Evolutionary conservation across 805 yeast species (phyloP).

Genomic region (Metschnikowia shivogae): DNA sequence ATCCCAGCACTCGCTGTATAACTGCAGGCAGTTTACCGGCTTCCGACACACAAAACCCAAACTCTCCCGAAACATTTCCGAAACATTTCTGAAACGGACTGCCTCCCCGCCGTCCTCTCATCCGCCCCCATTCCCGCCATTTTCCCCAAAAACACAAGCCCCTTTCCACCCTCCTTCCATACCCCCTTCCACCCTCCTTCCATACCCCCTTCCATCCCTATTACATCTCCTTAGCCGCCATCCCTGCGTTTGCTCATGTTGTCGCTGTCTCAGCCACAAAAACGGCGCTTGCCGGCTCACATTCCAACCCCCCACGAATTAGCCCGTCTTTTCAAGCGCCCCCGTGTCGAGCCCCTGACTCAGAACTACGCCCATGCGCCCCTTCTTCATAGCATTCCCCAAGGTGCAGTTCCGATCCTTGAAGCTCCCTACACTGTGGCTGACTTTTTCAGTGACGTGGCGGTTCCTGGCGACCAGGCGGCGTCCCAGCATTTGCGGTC

Average conservation of each 20-base stretch:
- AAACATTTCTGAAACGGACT: background rate
- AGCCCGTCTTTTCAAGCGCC: constrained; percentile 14
- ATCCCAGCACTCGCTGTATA: background rate
- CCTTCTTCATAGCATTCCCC: constrained; percentile 34
- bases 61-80: background rate
- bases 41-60: background rate
- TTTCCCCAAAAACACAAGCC: background rate
- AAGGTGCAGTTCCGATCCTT: constrained; percentile 34
- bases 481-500: constrained; percentile 22
- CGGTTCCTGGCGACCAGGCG: constrained; percentile 13
- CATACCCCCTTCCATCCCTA: background rate
- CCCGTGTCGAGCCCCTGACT: constrained; percentile 1
- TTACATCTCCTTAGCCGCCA: background rate
- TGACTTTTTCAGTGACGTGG: constrained; percentile 37
- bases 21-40: background rate
- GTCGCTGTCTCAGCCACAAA: constrained; percentile 7
- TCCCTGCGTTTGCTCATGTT: background rate
- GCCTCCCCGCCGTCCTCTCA: constrained; percentile 9
- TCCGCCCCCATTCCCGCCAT: constrained; percentile 12
- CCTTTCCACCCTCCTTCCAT: too few relatives aligned
- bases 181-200: background rate
- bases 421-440: constrained; percentile 24
- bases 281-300: constrained; percentile 10
- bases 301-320: constrained; percentile 16
- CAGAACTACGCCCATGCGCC: constrained; percentile 11